Percentiles rank a stretch among this genome's conserved stretches.
Evolutionary conservation across 495 filamentous ascomycete species (phyloP).

Genomic region (Talaromyces nanjingensis): DNA sequence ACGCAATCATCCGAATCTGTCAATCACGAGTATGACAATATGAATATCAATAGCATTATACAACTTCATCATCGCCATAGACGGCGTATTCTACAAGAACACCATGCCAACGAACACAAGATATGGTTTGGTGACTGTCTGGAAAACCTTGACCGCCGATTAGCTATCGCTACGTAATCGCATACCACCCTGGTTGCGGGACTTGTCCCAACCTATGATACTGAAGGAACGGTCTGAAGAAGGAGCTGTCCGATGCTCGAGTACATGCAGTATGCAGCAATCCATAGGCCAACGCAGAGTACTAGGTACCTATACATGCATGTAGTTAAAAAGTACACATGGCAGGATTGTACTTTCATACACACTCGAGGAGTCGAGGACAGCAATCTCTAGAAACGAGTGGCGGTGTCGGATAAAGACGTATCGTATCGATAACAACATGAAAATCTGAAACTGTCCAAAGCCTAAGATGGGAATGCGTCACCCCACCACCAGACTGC

Average conservation of each 20-base stretch:
- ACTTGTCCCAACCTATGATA: background rate
- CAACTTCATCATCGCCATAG: background rate
- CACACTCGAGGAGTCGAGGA: background rate
- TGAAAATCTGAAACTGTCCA: background rate
- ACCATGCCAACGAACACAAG: background rate
- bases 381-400: background rate
- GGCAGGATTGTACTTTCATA: background rate
- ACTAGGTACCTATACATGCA: constrained; percentile 2
- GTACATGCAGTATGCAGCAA: background rate
- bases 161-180: constrained; percentile 4
- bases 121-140: background rate
- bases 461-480: background rate
- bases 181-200: background rate
- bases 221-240: background rate
- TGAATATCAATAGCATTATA: background rate
- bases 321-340: background rate
- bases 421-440: background rate
- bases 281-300: background rate
- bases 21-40: background rate
- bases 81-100: background rate
- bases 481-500: constrained; percentile 1
- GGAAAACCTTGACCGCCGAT: background rate
- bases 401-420: background rate
- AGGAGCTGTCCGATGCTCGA: background rate
- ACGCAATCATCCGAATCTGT: background rate